These are phyloP conservation scores for Helichrysum umbraculigerum DNA, from an alignment of 129 eudicot species.

Conservation along the genomic window DNA sequence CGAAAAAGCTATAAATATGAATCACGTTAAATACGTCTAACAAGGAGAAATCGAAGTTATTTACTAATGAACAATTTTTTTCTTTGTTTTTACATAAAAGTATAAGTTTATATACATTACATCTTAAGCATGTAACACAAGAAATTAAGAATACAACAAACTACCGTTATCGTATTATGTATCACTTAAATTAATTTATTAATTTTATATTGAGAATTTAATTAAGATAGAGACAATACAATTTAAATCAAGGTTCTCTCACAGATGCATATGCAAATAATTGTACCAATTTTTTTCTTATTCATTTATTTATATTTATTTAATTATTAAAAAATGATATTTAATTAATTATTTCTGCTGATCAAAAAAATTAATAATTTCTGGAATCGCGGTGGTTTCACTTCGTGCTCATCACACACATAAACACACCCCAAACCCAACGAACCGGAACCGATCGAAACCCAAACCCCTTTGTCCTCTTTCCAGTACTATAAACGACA, in stretches of 20 bases:
- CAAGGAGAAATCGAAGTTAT: too few species aligned
- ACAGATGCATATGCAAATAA: slow-evolving; percentile 41
- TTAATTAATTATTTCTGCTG: not conserved
- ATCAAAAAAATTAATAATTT: not conserved
- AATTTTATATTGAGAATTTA: not conserved
- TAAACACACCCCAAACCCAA: slow-evolving; percentile 15
- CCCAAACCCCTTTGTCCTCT: slow-evolving; percentile 23
- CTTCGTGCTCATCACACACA: slow-evolving; percentile 20
- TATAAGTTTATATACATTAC: too few species aligned
- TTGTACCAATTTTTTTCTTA: slow-evolving; percentile 28
- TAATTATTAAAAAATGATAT: not conserved
- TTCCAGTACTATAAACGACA: slow-evolving; percentile 9
- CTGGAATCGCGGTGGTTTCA: slow-evolving; percentile 17
- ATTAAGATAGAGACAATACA: slow-evolving; percentile 37
- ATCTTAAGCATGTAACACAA: too few species aligned
- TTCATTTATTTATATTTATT: not conserved
- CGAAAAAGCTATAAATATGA: too few species aligned
- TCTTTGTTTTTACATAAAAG: too few species aligned
- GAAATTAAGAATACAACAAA: too few species aligned
- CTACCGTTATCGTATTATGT: not conserved
- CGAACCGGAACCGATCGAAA: slow-evolving; percentile 6
- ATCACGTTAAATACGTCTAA: too few species aligned
- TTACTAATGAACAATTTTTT: too few species aligned
- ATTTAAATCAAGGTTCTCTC: slow-evolving; percentile 33
- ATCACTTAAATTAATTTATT: not conserved